Percentiles rank a stretch among this genome's conserved stretches.
Conservation (phyloP, 805 yeast species). For the Barnettozyma vustinii region DNA sequence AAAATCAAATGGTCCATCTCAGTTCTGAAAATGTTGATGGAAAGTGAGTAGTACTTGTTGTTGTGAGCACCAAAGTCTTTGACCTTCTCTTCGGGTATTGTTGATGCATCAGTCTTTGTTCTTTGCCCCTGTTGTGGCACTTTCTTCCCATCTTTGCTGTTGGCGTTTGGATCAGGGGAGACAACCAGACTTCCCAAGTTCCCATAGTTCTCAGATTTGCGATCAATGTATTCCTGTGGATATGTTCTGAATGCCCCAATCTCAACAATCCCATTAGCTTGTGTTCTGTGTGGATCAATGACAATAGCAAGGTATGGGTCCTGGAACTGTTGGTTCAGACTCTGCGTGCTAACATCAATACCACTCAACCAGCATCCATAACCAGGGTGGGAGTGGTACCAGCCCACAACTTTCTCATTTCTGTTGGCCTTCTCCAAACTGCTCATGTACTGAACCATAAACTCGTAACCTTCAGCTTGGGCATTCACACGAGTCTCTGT, state of each 20-base stretch:
- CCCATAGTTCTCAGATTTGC: slow-evolving; percentile 7
- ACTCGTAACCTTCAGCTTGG: slow-evolving; percentile 88
- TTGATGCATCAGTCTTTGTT: slow-evolving; percentile 1
- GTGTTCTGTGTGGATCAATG: slow-evolving; percentile 73
- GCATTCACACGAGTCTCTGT: slow-evolving; percentile 96
- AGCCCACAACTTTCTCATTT: slow-evolving; percentile 81
- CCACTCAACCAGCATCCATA: slow-evolving; percentile 96
- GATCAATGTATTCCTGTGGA: slow-evolving; percentile 29
- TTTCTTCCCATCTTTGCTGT: slow-evolving; percentile 1
- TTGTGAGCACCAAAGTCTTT: slow-evolving; percentile 71
- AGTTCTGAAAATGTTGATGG: slow-evolving; percentile 54
- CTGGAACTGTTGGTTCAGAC: slow-evolving; percentile 77
- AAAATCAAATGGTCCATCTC: slow-evolving; percentile 44
- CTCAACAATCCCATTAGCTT: slow-evolving; percentile 58
- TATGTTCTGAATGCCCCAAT: slow-evolving; percentile 87
- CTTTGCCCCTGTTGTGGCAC: slow-evolving; percentile 1
- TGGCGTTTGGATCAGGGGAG: slow-evolving; percentile 11
- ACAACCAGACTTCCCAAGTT: slow-evolving; percentile 11
- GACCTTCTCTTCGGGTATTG: slow-evolving; percentile 45
- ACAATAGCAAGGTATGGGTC: slow-evolving; percentile 91
- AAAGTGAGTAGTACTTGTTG: slow-evolving; percentile 60
- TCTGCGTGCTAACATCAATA: slow-evolving; percentile 87
- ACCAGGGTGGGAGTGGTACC: slow-evolving; percentile 99
- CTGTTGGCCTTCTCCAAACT: slow-evolving; percentile 44
- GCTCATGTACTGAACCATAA: slow-evolving; percentile 80